These are phyloP conservation scores for Yamadazyma songkhlaensis DNA, from an alignment of 1,139 yeast genomes.

Conservation along the genomic window DNA sequence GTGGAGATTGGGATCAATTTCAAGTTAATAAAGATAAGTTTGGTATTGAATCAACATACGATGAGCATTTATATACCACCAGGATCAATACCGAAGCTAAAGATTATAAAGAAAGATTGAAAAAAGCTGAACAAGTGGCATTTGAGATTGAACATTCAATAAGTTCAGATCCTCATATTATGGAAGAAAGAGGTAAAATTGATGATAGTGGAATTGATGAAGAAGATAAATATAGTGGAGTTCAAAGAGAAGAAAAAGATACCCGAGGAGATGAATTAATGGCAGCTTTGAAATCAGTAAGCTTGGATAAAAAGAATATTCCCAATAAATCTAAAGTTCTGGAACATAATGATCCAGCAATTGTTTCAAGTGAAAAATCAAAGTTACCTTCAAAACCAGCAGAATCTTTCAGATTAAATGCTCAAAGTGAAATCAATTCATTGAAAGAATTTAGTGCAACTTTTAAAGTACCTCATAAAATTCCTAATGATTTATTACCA, in stretches of 20 bases:
- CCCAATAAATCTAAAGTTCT: conserved; percentile 69
- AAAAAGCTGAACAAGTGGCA: conserved; percentile 76
- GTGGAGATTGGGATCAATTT: conserved; percentile 85
- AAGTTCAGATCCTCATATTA: conserved; percentile 72
- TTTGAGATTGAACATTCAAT: conserved; percentile 73
- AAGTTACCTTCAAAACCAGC: conserved; percentile 18
- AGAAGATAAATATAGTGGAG: conserved; percentile 96
- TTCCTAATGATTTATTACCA: conserved; percentile 76
- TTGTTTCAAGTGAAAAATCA: conserved; percentile 45
- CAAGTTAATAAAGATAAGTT: conserved; percentile 84
- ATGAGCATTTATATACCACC: conserved; percentile 89
- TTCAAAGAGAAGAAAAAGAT: conserved; percentile 33
- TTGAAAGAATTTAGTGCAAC: conserved; percentile 78
- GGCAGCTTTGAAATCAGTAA: conserved; percentile 52
- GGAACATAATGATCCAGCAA: conserved; percentile 71
- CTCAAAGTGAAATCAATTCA: conserved; percentile 73
- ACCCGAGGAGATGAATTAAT: conserved; percentile 59
- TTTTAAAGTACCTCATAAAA: conserved; percentile 71
- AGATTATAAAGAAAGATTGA: conserved; percentile 62
- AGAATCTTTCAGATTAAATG: conserved; percentile 48
- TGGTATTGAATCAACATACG: conserved; percentile 83
- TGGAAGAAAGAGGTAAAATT: conserved; percentile 85
- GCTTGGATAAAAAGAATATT: conserved; percentile 41
- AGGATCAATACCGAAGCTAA: conserved; percentile 73
- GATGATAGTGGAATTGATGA: conserved; percentile 91